These are phyloP conservation scores for Nepenthes mirabilis DNA, from an alignment of 148 eudicot species.

Conservation along the genomic window DNA sequence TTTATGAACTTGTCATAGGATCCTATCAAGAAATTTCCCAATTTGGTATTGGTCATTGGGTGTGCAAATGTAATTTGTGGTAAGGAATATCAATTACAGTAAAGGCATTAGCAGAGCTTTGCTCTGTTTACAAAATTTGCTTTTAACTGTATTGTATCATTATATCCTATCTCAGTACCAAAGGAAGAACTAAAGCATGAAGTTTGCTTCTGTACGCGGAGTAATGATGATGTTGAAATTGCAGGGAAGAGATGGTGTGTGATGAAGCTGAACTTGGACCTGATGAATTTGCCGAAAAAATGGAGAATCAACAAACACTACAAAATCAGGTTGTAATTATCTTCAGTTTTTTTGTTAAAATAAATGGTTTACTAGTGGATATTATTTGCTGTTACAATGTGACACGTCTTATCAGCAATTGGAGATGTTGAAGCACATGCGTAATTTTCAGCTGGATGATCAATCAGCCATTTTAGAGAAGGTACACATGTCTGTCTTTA, in stretches of 20 bases:
- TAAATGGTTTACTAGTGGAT: neutral
- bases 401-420: slow-evolving; percentile 52
- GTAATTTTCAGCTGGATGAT: slow-evolving; percentile 55
- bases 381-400: neutral
- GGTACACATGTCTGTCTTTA: slow-evolving; percentile 20
- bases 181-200: neutral
- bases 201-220: neutral
- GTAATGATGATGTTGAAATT: slow-evolving; percentile 8
- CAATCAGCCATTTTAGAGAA: slow-evolving; percentile 75
- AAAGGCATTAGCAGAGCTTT: no score
- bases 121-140: no score
- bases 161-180: no score
- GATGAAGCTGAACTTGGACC: slow-evolving; percentile 97
- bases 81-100: no score
- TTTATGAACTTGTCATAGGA: neutral
- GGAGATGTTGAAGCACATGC: slow-evolving; percentile 79
- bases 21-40: no score
- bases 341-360: neutral
- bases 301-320: slow-evolving; percentile 42
- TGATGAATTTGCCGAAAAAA: slow-evolving; percentile 55
- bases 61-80: no score
- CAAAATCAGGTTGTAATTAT: slow-evolving; percentile 45
- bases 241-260: slow-evolving; percentile 88
- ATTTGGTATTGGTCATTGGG: no score
- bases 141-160: no score